phyloP scores from a whole-genome alignment of 148 eudicot species.

The Vaccinium macrocarpon region DNA sequence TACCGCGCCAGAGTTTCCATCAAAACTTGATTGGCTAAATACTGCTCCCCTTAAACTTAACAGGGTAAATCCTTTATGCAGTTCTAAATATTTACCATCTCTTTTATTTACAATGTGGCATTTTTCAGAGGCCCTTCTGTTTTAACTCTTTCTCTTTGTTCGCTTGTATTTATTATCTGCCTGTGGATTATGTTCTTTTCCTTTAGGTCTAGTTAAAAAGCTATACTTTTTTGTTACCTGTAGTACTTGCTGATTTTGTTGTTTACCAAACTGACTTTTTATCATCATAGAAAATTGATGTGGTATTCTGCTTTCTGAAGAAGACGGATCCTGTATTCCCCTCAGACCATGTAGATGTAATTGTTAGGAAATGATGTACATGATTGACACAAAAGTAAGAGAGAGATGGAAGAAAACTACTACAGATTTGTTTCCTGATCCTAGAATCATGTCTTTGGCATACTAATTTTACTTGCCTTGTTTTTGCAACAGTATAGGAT shows the following conservation, averaged over 20 bases:
- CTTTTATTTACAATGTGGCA: not conserved
- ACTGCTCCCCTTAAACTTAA: conserved; percentile 81
- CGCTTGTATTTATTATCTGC: not conserved
- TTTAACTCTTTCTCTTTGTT: not conserved
- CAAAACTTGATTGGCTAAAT: conserved; percentile 94
- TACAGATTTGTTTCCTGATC: conserved; percentile 1
- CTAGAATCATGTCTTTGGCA: not conserved
- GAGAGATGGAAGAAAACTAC: not conserved
- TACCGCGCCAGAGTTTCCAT: conserved; percentile 85
- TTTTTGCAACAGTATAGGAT: not conserved
- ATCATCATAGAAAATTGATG: not conserved
- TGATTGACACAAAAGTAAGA: conserved; percentile 1
- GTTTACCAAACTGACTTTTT: not conserved
- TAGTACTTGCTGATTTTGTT: not conserved
- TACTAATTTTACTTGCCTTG: not conserved
- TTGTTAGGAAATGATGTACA: not conserved
- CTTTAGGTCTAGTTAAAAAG: not conserved
- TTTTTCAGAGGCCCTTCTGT: not conserved
- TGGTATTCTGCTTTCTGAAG: not conserved
- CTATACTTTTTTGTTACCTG: not conserved
- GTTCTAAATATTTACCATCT: conserved; percentile 2
- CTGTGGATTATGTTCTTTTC: not conserved
- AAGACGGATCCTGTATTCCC: not conserved
- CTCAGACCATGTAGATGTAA: not conserved
- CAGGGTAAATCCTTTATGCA: conserved; percentile 46